Percentiles rank a stretch among this genome's conserved stretches.
Evolutionary conservation across 73 alveolate species (phyloP).

Genomic region (Tetrahymena thermophila): DNA sequence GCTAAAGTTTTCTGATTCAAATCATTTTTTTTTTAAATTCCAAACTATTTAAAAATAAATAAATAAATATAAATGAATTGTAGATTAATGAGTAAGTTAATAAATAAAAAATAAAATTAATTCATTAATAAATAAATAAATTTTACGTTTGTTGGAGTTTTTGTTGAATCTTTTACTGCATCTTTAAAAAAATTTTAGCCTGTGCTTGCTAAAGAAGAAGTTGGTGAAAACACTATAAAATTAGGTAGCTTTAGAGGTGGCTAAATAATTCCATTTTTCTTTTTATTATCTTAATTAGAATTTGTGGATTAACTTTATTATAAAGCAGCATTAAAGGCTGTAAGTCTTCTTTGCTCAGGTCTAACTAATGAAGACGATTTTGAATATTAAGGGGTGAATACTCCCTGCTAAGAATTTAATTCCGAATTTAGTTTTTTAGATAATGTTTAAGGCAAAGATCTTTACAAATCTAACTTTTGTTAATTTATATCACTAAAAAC

Average conservation of each 20-base stretch:
- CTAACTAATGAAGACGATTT: not conserved
- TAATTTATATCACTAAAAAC: not conserved
- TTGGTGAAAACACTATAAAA: not conserved
- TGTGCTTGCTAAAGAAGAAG: not conserved
- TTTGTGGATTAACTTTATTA: not conserved
- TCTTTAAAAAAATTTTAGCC: not conserved
- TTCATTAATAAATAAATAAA: too few species aligned
- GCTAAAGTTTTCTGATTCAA: not conserved
- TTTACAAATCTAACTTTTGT: not conserved
- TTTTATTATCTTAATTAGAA: not conserved
- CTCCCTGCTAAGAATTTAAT: not conserved
- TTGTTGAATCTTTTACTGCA: not conserved
- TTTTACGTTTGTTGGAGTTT: not conserved
- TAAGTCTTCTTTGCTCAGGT: not conserved
- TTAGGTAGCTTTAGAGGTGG: not conserved
- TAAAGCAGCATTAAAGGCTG: not conserved
- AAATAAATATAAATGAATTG: not conserved
- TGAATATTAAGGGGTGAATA: not conserved
- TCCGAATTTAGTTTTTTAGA: not conserved
- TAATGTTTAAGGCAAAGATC: not conserved
- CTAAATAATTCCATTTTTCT: not conserved
- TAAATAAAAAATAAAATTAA: not conserved
- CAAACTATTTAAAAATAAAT: not conserved
- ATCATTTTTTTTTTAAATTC: not conserved
- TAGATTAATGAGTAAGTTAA: too few species aligned